phyloP scores from a whole-genome alignment of 2,329 filamentous ascomycete genomes.

The Daldinia sp. region DNA sequence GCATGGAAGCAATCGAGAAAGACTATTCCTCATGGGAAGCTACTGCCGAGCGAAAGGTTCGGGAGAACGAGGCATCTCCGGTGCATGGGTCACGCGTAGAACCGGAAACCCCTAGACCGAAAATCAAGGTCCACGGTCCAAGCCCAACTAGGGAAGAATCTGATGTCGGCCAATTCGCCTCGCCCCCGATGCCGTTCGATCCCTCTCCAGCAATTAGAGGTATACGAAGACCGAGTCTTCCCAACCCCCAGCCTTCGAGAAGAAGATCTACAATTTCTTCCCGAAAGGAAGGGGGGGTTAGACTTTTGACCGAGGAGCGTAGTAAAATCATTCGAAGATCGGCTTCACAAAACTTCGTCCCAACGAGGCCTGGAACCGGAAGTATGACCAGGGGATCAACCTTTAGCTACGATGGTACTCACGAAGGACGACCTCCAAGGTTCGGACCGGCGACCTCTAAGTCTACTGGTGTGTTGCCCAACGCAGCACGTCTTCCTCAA shows the following conservation, averaged over 20 bases:
- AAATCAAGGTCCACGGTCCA: conserved; percentile 42
- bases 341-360: conserved; percentile 15
- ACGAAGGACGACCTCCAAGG: conserved; percentile 14
- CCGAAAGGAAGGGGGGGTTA: conserved; percentile 21
- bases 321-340: conserved; percentile 18
- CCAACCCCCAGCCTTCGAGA: conserved; percentile 15
- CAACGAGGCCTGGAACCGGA: conserved; percentile 13
- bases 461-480: not conserved
- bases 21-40: conserved; percentile 84
- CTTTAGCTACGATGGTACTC: conserved; percentile 31
- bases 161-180: conserved; percentile 26
- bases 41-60: conserved; percentile 76
- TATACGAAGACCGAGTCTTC: not conserved
- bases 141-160: conserved; percentile 37
- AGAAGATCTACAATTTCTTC: conserved; percentile 9
- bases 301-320: conserved; percentile 35
- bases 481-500: conserved; percentile 4
- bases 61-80: conserved; percentile 67
- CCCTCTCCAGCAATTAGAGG: conserved; percentile 30
- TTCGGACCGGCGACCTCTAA: not conserved
- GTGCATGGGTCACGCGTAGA: conserved; percentile 2
- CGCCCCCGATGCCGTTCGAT: conserved; percentile 28
- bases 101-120: conserved; percentile 39
- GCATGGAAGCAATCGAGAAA: conserved; percentile 80
- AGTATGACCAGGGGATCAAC: conserved; percentile 16